Evolutionary conservation across 2,329 filamentous ascomycete species (phyloP), one percentile per base, ranked within the genome.

Genomic region (Sarocladium kiliense): DNA sequence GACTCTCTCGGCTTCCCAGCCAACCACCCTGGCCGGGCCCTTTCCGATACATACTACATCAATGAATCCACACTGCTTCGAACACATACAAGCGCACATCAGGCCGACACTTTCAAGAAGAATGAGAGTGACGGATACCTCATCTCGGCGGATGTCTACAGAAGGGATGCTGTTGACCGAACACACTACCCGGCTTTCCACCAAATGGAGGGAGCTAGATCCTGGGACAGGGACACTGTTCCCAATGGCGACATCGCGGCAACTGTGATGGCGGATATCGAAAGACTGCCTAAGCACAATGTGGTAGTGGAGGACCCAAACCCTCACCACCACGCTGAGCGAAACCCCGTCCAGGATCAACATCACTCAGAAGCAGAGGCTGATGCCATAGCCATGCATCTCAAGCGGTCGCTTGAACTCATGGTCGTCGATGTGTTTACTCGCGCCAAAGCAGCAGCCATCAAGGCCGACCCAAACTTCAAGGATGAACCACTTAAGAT

Each of bases 121-220:
- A 84, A 91, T 71, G 73, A 81, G 55, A 88, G 81, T 63, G 80
- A 85, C 36, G 94, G 93, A 2, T 99, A 91, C 68, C 87, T 96
- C 32, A 89, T 99, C 67, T 88, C 88, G 57, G 94, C 93, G 23
- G 94, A 99, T 69, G 94, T 99, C 18, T 99, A 97, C 71, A 85
- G 94, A 42, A 82, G 94, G 60, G 94, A 99, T 80, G 92, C 93
- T 56, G 88, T 99, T 65, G 94, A 99, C 72, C 84, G 89, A 56
- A 94, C 87, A 63, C 94, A 99, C 73, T 97, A 97, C 72, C 94
- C 94, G 0, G 85, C 96, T 57, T 99, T 99, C 71, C 94, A 99
- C 73, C 94, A 99, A 74, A 97, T 97, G 92, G 94, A 99, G 70
- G 93, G 91, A 12, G 93, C 93, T 9, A 81, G 88, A 62, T 87